phyloP scores from a whole-genome alignment of 1,284 basidiomycete species.

The Clitocybe nebularis region DNA sequence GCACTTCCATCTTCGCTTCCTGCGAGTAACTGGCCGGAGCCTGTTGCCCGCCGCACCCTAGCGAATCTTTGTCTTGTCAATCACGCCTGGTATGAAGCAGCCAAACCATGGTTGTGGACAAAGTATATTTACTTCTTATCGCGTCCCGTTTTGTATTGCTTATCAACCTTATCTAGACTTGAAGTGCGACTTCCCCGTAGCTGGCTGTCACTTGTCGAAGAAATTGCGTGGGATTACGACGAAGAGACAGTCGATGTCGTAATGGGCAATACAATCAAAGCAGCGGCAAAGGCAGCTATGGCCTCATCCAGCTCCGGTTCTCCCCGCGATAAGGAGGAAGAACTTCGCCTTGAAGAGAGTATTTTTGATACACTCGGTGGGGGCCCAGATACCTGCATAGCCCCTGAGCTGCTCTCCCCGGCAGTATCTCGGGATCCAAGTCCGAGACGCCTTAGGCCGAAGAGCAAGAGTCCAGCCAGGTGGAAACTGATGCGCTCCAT shows the following conservation, averaged over 20 bases:
- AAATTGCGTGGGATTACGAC: constrained; percentile 68
- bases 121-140: constrained; percentile 32
- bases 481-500: constrained; percentile 78
- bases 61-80: constrained; percentile 69
- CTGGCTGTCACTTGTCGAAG: constrained; percentile 76
- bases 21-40: constrained; percentile 62
- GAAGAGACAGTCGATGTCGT: constrained; percentile 60
- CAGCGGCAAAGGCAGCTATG: constrained; percentile 56
- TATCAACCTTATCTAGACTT: constrained; percentile 29
- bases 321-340: constrained; percentile 35
- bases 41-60: constrained; percentile 56
- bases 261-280: constrained; percentile 60
- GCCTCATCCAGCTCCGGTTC: constrained; percentile 30
- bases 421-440: constrained; percentile 76
- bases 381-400: constrained; percentile 61
- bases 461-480: constrained; percentile 74
- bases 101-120: constrained; percentile 78
- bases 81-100: constrained; percentile 70
- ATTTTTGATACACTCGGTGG: constrained; percentile 54
- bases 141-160: background rate
- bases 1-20: constrained; percentile 68
- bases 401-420: constrained; percentile 70
- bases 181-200: constrained; percentile 74
- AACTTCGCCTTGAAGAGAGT: constrained; percentile 53
- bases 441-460: constrained; percentile 64